Base-by-base conservation (phyloP, 768 basidiomycete genomes). In the Coprinopsis sp. region DNA sequence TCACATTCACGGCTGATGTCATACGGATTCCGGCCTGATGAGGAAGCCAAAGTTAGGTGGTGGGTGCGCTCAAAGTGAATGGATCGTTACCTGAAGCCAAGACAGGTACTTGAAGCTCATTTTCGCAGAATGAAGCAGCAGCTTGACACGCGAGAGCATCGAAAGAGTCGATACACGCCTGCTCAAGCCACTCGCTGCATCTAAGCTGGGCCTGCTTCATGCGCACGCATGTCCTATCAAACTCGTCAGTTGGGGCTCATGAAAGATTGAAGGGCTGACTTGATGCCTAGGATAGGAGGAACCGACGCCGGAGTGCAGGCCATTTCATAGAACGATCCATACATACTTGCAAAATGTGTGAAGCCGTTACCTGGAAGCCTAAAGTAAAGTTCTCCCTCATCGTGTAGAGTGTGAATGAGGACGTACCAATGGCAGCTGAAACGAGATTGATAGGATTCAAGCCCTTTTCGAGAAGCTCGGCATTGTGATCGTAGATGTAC, bases 401-500 rank as follows among this genome's bases (percentile, higher is more conserved):
- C n/a, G n/a, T n/a, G n/a, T n/a, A n/a, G n/a, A n/a, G n/a, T n/a
- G n/a, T n/a, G n/a, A n/a, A n/a, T n/a, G n/a, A n/a, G 6, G 8
- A 51, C 58, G 68, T 70, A 52, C 84, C 87, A 46, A 90, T 89
- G 58, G 90, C 67, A 12, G 85, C 72, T 47, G 79, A 83, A 46
- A 76, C 66, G 5, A 91, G 66, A 59, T 90, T 89, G 53, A 91
- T 54, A 52, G 70, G 54, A 62, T 74, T 51, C 73, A 82, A 14
- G 60, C 74, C 84, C 8, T 68, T 77, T n/a, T 70, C 61, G 33
- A 69, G 60, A 10, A 84, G 69, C 24, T 68, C 58, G 36, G 64
- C 57, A 59, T 91, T 91, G 52, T 84, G 78, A 61, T 91, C 90
- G 43, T 82, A 76, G 10, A 91, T 79, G 16, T 82, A 81, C 13